A percentile compares a stretch with the other conserved stretches of the same genome.
Evolutionary conservation across 2,329 filamentous ascomycete genomes (phyloP).

Genomic region (Penicillium sp.): DNA sequence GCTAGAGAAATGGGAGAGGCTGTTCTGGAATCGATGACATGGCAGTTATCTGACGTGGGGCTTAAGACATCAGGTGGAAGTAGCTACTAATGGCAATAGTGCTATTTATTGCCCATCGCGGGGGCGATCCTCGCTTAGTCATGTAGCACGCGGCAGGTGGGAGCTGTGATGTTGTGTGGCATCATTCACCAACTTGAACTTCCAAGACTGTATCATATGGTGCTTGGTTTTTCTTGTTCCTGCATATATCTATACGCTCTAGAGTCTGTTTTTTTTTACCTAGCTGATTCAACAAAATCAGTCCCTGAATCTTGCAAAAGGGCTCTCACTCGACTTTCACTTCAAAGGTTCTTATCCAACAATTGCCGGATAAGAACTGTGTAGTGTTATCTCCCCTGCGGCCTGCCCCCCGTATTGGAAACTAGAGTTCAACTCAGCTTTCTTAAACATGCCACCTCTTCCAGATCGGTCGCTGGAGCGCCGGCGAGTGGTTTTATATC

Average conservation of each 20-base stretch:
- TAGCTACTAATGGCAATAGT: too few relatives aligned
- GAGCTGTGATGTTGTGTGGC: background rate
- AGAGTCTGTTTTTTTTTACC: too few relatives aligned
- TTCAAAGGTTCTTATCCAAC: background rate
- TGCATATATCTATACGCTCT: background rate
- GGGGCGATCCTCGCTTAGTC: background rate
- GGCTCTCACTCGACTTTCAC: background rate
- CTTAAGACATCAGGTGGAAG: background rate
- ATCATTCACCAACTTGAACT: background rate
- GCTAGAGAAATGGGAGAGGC: background rate
- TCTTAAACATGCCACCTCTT: constrained; percentile 40
- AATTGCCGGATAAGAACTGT: background rate
- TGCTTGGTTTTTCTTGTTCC: background rate
- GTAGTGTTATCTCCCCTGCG: background rate
- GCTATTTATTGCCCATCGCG: background rate
- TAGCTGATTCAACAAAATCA: rapidly evolving
- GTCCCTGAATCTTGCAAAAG: background rate
- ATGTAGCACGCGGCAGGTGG: background rate
- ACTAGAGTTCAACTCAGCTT: background rate
- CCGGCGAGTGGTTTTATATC: constrained; percentile 53
- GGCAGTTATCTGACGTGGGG: background rate
- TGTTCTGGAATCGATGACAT: background rate
- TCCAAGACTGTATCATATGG: background rate
- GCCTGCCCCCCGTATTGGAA: background rate
- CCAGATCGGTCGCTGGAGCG: constrained; percentile 24